These are phyloP conservation scores for Wickerhamiella domercqiae DNA, from an alignment of 805 yeast genomes.

Conservation along the genomic window DNA sequence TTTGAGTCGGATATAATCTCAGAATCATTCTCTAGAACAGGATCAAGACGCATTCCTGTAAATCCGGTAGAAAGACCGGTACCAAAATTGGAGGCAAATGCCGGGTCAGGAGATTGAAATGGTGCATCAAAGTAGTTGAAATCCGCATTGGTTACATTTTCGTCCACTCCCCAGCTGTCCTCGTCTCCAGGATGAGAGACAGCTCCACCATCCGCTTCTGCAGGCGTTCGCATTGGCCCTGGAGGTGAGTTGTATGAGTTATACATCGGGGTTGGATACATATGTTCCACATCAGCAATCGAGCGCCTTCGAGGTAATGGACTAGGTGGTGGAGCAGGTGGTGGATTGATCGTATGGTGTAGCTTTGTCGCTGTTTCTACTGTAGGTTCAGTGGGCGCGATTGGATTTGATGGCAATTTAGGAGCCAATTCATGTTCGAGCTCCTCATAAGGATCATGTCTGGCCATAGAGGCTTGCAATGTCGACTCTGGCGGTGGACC, in stretches of 20 bases:
- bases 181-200: slow-evolving; percentile 4
- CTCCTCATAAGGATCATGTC: background rate
- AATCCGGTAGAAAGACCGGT: background rate
- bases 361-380: slow-evolving; percentile 1
- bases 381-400: background rate
- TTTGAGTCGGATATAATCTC: background rate
- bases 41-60: too few species aligned
- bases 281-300: slow-evolving; percentile 5
- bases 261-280: slow-evolving; percentile 9
- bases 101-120: background rate
- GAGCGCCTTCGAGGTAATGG: slow-evolving; percentile 1
- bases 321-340: slow-evolving; percentile 12
- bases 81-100: background rate
- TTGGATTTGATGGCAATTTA: background rate
- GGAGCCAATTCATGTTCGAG: background rate
- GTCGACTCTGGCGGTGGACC: background rate
- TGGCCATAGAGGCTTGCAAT: background rate
- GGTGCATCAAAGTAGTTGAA: slow-evolving; percentile 26
- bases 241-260: slow-evolving; percentile 1
- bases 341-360: slow-evolving; percentile 9
- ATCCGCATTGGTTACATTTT: slow-evolving; percentile 29
- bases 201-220: slow-evolving; percentile 5
- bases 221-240: too few species aligned
- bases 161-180: slow-evolving; percentile 13
- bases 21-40: background rate